Evolutionary conservation across 1,284 basidiomycete genomes (phyloP), one percentile per base, ranked within the genome.

Genomic region (Puccinia horiana): DNA sequence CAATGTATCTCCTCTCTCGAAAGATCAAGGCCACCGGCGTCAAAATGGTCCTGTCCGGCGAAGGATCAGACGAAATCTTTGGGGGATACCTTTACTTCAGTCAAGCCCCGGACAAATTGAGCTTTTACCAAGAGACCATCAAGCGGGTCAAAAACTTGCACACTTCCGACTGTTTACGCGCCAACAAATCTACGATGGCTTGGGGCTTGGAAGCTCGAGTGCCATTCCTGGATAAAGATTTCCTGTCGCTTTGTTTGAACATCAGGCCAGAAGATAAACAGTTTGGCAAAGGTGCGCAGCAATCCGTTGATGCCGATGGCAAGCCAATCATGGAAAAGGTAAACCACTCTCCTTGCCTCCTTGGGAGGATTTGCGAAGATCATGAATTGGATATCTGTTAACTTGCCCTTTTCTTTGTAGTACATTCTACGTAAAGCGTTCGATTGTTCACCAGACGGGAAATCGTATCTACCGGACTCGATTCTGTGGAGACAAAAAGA

Each of bases 21-120:
- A 99, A 99, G 89, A 97, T 99, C 90, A 99, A 99, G 89, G 96
- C 97, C 2, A 99, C 96, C 93, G 97, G 97, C 84, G 97, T 99
- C 84, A 99, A 99, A 90, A 99, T 99, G 97, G 97, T 99, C 3
- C 90, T 99, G 56, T 95, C 93, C 84, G 97, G 97, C 49, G 97
- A 99, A 88, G 97, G 97, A 44, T 95, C 94, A 83, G 97, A 99
- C 86, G 97, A 99, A 88, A 95, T 99, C 84, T 92, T 98, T 80
- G 97, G 97, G 88, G 96, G 95, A 20, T 99, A 99, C 89, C 91
- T 99, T 78, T 99, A 99, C 90, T 99, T 99, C 92, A 96, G 99
- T 88, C 96, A 96, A 63, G 97, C 97, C 0, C 97, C 97, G 20
- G 92, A 96, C 86, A 88, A 91, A 78, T 89, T 89, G 84, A 92